Percentiles rank a stretch among this genome's conserved stretches.
These are phyloP conservation scores for Globisporangium yorkense DNA, from an alignment of 352 stramenopile genomes.

Conservation along the genomic window DNA sequence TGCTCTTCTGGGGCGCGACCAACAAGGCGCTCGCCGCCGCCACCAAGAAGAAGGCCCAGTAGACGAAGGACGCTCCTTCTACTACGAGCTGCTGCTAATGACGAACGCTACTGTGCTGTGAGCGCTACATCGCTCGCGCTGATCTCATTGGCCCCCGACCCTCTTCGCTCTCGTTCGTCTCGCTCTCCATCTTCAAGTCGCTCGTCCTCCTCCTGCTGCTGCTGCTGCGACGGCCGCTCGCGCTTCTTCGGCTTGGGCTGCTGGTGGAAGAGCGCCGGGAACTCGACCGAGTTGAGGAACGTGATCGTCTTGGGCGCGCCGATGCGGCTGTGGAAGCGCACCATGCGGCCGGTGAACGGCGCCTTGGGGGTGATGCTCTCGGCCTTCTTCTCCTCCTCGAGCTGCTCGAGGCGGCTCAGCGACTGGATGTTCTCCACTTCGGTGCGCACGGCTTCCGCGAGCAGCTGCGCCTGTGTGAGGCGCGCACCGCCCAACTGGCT, in stretches of 20 bases:
- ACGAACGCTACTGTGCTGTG: neutral
- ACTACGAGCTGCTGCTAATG: neutral
- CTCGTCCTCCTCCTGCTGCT: conserved; percentile 20
- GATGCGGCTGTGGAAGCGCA: conserved; percentile 63
- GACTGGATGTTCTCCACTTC: conserved; percentile 79
- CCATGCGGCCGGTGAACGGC: conserved; percentile 60
- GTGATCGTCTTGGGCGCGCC: conserved; percentile 71
- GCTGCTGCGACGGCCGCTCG: conserved; percentile 27
- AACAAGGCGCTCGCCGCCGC: conserved; percentile 58
- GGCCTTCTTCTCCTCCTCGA: conserved; percentile 79
- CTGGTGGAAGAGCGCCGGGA: conserved; percentile 64
- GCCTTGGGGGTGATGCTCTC: conserved; percentile 63
- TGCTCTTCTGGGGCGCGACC: conserved; percentile 79
- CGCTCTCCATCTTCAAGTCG: conserved; percentile 23
- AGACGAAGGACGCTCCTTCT: conserved; percentile 5
- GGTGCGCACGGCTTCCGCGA: conserved; percentile 67
- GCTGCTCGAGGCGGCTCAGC: conserved; percentile 66
- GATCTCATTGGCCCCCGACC: neutral
- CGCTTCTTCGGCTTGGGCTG: conserved; percentile 50
- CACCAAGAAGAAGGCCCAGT: conserved; percentile 70
- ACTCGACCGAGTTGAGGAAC: conserved; percentile 68
- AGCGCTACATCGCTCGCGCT: neutral
- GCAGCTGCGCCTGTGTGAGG: conserved; percentile 61
- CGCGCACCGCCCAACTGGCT: conserved; percentile 13
- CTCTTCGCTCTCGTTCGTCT: neutral